Conservation (phyloP, 768 basidiomycete genomes). For the Vishniacozyma victoriae region DNA sequence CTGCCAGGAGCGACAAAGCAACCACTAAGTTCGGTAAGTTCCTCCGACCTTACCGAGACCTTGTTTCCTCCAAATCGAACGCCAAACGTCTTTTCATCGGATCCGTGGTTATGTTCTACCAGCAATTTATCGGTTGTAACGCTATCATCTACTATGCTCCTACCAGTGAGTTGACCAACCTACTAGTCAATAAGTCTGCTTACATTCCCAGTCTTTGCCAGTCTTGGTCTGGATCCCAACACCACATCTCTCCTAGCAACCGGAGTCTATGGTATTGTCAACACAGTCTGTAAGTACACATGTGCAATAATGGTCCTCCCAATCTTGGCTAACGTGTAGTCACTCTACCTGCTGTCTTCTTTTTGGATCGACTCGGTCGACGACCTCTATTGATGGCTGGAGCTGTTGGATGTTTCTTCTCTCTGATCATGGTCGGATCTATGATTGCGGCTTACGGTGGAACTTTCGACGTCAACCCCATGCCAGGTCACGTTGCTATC, state of each 20-base stretch:
- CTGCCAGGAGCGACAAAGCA: too few species aligned
- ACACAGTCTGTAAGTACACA: too few species aligned
- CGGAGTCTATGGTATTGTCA: slow-evolving; percentile 13
- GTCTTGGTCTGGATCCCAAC: slow-evolving; percentile 7
- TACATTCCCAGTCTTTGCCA: slow-evolving; percentile 4
- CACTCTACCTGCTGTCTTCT: slow-evolving; percentile 6
- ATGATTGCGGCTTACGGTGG: slow-evolving; percentile 2
- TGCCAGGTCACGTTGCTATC: neutral
- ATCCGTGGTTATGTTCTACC: slow-evolving; percentile 9
- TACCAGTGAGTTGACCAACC: slow-evolving; percentile 1
- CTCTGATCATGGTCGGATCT: slow-evolving; percentile 10
- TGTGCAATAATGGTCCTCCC: too few species aligned
- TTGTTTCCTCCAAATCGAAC: neutral
- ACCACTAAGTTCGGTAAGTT: too few species aligned
- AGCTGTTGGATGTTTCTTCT: slow-evolving; percentile 2
- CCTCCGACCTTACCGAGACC: too few species aligned
- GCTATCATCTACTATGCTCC: slow-evolving; percentile 25
- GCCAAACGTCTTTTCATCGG: slow-evolving; percentile 3
- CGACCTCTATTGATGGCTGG: slow-evolving; percentile 11
- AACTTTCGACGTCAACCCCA: neutral
- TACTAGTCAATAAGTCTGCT: too few species aligned
- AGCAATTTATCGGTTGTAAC: slow-evolving; percentile 12
- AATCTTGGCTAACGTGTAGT: too few species aligned
- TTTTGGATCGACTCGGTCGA: slow-evolving; percentile 11
- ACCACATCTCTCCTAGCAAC: slow-evolving; percentile 16